Evolutionary conservation across 2,329 filamentous ascomycete species (phyloP).

Genomic region (Aspergillus nomiae): DNA sequence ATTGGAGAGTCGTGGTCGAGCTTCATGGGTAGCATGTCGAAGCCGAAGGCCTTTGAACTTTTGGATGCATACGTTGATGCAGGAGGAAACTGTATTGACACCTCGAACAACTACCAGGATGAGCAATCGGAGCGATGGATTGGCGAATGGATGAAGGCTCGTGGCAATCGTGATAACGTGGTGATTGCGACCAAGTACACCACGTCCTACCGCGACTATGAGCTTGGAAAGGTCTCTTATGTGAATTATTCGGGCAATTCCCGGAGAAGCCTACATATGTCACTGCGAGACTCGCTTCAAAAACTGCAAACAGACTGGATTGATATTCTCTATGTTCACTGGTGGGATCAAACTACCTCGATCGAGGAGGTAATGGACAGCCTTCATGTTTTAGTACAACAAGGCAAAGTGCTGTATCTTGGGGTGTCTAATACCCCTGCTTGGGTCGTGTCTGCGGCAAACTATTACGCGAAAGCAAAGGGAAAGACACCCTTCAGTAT

Average conservation of each 20-base stretch:
- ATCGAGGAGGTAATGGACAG: conserved; percentile 42
- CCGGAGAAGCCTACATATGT: conserved; percentile 45
- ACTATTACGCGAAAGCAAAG: conserved; percentile 41
- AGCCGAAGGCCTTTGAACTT: conserved; percentile 64
- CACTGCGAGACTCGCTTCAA: conserved; percentile 45
- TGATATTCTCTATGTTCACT: conserved; percentile 59
- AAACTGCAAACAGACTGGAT: conserved; percentile 57
- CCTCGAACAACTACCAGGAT: conserved; percentile 67
- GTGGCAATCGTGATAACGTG: conserved; percentile 66
- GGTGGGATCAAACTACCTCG: conserved; percentile 50
- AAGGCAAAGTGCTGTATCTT: conserved; percentile 46
- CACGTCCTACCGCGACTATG: conserved; percentile 46
- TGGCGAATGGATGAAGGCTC: conserved; percentile 69
- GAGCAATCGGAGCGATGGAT: conserved; percentile 67
- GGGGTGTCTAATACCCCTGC: conserved; percentile 45
- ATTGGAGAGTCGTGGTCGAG: conserved; percentile 45
- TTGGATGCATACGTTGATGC: conserved; percentile 67
- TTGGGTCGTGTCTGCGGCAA: conserved; percentile 44
- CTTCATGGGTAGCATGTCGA: conserved; percentile 62
- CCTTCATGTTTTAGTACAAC: conserved; percentile 40
- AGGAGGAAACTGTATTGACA: conserved; percentile 75
- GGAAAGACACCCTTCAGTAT: conserved; percentile 44
- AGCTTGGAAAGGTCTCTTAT: conserved; percentile 47
- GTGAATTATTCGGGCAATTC: conserved; percentile 50
- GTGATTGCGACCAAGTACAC: conserved; percentile 72